phyloP scores from a whole-genome alignment of 2,329 filamentous ascomycete species.

The Huntiella bhutanensis region DNA sequence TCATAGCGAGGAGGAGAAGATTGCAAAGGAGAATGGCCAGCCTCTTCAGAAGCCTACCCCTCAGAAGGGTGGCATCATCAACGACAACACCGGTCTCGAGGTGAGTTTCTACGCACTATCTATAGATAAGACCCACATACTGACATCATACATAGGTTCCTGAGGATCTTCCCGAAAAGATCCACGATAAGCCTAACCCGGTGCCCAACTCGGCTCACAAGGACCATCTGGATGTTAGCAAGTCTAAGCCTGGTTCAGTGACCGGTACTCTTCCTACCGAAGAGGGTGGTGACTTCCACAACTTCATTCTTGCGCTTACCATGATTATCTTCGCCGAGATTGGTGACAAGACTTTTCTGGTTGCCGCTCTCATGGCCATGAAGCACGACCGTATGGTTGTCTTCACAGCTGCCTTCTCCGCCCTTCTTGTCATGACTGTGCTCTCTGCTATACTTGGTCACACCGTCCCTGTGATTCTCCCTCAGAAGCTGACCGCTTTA shows the following conservation, averaged over 20 bases:
- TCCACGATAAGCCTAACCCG: conserved; percentile 54
- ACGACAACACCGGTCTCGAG: conserved; percentile 30
- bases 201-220: conserved; percentile 47
- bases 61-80: conserved; percentile 11
- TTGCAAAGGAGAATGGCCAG: conserved; percentile 25
- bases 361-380: conserved; percentile 97
- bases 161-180: conserved; percentile 57
- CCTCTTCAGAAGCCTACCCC: conserved; percentile 14
- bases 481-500: conserved; percentile 78
- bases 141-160: conserved; percentile 43
- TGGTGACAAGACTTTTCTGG: conserved; percentile 95
- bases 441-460: conserved; percentile 86
- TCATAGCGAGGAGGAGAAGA: conserved; percentile 58
- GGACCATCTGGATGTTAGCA: conserved; percentile 38
- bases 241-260: conserved; percentile 6
- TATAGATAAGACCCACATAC: neutral
- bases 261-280: conserved; percentile 16
- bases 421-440: conserved; percentile 83
- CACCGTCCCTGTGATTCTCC: conserved; percentile 73
- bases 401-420: conserved; percentile 85
- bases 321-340: conserved; percentile 98
- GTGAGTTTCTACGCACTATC: conserved; percentile 22
- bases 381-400: conserved; percentile 85
- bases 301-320: conserved; percentile 75
- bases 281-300: conserved; percentile 45